phyloP scores from a whole-genome alignment of 768 basidiomycete genomes.

The Phanerodontia chrysosporium region DNA sequence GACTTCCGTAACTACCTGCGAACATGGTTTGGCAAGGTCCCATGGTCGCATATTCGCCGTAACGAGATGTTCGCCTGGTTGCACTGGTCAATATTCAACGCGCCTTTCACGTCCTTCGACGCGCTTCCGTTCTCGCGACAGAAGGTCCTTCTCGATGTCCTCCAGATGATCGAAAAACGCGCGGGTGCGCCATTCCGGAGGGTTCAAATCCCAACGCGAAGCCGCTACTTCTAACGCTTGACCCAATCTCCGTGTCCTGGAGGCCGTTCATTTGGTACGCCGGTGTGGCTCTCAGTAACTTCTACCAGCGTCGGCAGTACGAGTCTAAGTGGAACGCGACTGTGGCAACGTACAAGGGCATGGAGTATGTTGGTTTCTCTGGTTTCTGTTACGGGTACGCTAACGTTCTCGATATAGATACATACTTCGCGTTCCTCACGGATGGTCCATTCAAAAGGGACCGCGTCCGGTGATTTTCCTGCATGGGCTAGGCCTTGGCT shows the following conservation, averaged over 20 bases:
- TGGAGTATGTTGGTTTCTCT: constrained; percentile 60
- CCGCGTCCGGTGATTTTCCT: constrained; percentile 75
- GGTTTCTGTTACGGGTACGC: too few relatives aligned
- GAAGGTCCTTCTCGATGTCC: constrained; percentile 50
- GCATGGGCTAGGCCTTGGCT: constrained; percentile 86
- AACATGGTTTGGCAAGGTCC: constrained; percentile 66
- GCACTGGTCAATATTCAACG: constrained; percentile 80
- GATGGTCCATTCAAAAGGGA: constrained; percentile 56
- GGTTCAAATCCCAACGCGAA: constrained; percentile 48
- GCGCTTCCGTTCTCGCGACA: constrained; percentile 42
- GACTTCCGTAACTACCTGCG: constrained; percentile 68
- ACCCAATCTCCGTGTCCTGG: constrained; percentile 63
- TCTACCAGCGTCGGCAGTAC: constrained; percentile 42
- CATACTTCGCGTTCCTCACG: constrained; percentile 62
- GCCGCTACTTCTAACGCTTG: constrained; percentile 72
- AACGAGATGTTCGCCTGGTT: constrained; percentile 71
- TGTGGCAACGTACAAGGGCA: constrained; percentile 48
- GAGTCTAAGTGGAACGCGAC: constrained; percentile 37
- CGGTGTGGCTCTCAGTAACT: constrained; percentile 45
- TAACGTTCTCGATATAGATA: constrained; percentile 43
- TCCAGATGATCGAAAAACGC: constrained; percentile 66
- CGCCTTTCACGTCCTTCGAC: constrained; percentile 50
- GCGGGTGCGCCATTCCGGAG: constrained; percentile 60
- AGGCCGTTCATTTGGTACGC: constrained; percentile 70
- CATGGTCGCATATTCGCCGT: constrained; percentile 67